These are phyloP conservation scores for Pseudozyma hubeiensis DNA, from an alignment of 1,284 basidiomycete species.

Conservation along the genomic window DNA sequence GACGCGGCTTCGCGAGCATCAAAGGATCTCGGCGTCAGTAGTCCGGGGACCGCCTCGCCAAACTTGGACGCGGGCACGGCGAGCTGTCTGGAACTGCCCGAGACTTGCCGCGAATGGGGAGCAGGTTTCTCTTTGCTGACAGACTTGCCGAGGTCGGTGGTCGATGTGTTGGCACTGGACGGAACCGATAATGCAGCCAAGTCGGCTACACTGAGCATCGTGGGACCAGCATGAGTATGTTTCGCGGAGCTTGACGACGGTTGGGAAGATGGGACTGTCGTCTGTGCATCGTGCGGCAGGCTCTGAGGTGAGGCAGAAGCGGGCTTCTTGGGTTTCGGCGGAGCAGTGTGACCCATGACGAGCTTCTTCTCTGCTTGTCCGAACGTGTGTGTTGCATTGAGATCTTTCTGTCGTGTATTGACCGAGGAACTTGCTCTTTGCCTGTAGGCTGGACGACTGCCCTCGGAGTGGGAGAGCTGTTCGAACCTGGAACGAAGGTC, in stretches of 20 bases:
- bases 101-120: slow-evolving; percentile 11
- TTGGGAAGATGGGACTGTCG: slow-evolving; percentile 1
- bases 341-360: slow-evolving; percentile 9
- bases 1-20: slow-evolving; percentile 8
- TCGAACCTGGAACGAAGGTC: slow-evolving; percentile 49
- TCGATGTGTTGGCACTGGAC: slow-evolving; percentile 24
- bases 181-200: slow-evolving; percentile 12
- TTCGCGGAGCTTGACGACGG: neutral
- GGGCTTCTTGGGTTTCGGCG: slow-evolving; percentile 20
- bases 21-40: slow-evolving; percentile 17
- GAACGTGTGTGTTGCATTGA: slow-evolving; percentile 37
- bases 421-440: slow-evolving; percentile 6
- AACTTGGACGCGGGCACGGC: slow-evolving; percentile 22
- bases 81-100: slow-evolving; percentile 9
- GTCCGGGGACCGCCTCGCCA: slow-evolving; percentile 16
- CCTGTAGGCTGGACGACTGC: slow-evolving; percentile 22
- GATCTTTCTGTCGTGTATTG: slow-evolving; percentile 17
- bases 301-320: slow-evolving; percentile 11
- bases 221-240: slow-evolving; percentile 3
- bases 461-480: slow-evolving; percentile 49
- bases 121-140: slow-evolving; percentile 15
- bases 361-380: slow-evolving; percentile 44
- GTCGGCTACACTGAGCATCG: slow-evolving; percentile 25
- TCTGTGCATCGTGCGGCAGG: slow-evolving; percentile 8
- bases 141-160: slow-evolving; percentile 14